Conservation (phyloP, 768 basidiomycete genomes). For the Sporobolomyces roseus region DNA sequence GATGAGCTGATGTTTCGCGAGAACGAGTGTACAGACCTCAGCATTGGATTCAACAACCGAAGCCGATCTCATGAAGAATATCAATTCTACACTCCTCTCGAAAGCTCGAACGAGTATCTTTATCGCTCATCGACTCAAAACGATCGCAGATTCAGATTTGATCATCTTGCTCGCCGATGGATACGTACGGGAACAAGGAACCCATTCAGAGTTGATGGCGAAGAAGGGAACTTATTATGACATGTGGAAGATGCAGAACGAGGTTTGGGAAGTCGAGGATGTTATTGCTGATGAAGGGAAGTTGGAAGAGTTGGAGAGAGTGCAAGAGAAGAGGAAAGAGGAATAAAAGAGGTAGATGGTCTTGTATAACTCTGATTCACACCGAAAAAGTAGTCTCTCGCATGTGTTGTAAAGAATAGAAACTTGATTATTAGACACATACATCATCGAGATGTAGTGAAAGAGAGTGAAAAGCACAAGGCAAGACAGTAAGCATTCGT, state of each 20-base stretch:
- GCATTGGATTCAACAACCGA: constrained; percentile 94
- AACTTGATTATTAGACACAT: too few relatives aligned
- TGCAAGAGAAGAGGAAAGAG: neutral
- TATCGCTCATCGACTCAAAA: constrained; percentile 87
- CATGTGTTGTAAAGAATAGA: too few relatives aligned
- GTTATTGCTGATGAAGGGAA: too few relatives aligned
- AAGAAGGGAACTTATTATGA: constrained; percentile 51
- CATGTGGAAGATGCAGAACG: constrained; percentile 43
- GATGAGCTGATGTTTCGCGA: neutral
- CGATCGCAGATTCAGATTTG: constrained; percentile 79
- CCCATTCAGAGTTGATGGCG: constrained; percentile 77
- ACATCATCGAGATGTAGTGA: too few relatives aligned
- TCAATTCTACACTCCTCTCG: constrained; percentile 71
- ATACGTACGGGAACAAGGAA: constrained; percentile 83
- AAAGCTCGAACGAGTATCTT: constrained; percentile 88
- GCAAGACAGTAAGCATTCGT: too few relatives aligned
- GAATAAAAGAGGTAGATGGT: too few relatives aligned
- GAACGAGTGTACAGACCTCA: constrained; percentile 63
- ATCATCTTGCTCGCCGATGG: constrained; percentile 95
- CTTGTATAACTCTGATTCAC: too few relatives aligned
- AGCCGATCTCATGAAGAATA: constrained; percentile 87
- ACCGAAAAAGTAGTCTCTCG: too few relatives aligned
- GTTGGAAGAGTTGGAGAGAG: neutral
- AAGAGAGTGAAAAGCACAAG: too few relatives aligned
- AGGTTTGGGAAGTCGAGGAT: constrained; percentile 15